phyloP scores from a whole-genome alignment of 2,329 filamentous ascomycete genomes.

The Nemania abortiva region DNA sequence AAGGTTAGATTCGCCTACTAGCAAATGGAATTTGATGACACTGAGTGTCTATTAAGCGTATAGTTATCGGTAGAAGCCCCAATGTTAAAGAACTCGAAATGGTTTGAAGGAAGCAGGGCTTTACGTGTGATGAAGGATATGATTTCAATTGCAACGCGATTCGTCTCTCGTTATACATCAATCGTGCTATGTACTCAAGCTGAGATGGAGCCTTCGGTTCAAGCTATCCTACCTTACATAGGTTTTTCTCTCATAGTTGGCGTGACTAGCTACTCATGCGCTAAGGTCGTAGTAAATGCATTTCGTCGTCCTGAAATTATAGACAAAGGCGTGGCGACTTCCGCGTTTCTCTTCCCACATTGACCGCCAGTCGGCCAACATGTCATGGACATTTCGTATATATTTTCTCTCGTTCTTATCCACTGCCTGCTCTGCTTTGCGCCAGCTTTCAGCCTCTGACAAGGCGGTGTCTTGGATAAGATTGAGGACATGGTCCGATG shows the following conservation, averaged over 20 bases:
- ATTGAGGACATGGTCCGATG: conserved; percentile 84
- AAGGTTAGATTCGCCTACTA: neutral
- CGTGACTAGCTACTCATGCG: conserved; percentile 18
- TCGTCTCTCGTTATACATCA: conserved; percentile 35
- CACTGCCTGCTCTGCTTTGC: conserved; percentile 80
- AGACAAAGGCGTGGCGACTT: conserved; percentile 83
- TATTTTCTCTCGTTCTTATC: conserved; percentile 84
- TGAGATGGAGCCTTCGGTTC: conserved; percentile 2
- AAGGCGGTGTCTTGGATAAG: conserved; percentile 79
- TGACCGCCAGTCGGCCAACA: conserved; percentile 73
- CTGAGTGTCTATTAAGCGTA: neutral
- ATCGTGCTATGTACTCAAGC: conserved; percentile 14
- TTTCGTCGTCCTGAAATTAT: conserved; percentile 87
- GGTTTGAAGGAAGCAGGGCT: neutral
- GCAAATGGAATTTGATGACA: neutral
- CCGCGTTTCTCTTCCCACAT: conserved; percentile 66
- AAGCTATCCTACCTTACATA: conserved; percentile 17
- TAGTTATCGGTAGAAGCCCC: neutral
- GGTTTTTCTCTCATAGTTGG: neutral
- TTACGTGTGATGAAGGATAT: neutral
- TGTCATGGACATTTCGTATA: conserved; percentile 82
- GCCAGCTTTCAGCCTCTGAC: conserved; percentile 86
- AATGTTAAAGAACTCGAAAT: neutral
- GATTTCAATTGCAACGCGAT: conserved; percentile 14
- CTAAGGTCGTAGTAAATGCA: conserved; percentile 87